Evolutionary conservation across 2,329 filamentous ascomycete species (phyloP), one percentile per base, ranked within the genome.

Genomic region (Didymella glomerata): DNA sequence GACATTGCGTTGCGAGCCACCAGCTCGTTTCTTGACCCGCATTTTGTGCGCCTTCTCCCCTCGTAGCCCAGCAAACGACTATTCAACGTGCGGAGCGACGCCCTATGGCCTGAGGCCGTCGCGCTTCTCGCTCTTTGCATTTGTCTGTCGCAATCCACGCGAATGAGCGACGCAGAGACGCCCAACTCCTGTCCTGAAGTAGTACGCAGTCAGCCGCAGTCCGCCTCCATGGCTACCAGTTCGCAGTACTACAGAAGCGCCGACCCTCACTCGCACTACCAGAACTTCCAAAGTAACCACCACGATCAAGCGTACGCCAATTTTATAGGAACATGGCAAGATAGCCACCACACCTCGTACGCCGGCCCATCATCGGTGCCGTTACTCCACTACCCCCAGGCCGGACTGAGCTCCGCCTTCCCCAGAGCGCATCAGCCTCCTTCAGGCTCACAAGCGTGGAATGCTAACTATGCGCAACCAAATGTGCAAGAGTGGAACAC

Each of bases 201-300:
- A 50, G 61, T 61, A 68, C 68, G 60, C 64, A 51, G 65, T 64
- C 68, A 70, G 65, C 67, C 64, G 57, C 66, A 60, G 62, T 61
- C 60, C 54, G 49, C 44, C 66, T 64, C 62, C 63, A 72, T 73
- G 70, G 67, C 70, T 45, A 63, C 70, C 66, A 71, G 62, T 52
- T 67, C 69, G 55, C 65, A 72, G 65, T 68, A 71, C 61, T 70
- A 72, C 71, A 63, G 68, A 62, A 67, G 64, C 66, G 65, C 68
- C 61, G 48, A 63, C 61, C 60, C 65, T 54, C 65, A 64, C 54
- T 69, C 70, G 63, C 71, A 70, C 67, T 70, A 71, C 68, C 68
- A 66, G 45, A 50, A 66, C 47, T 62, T 68, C 49, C 54, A 64
- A 50, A 51, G 62, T 42, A 59, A 52, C 61, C 54, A 51, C 56